Conservation (phyloP, 257 asterid species). For the Ophiorrhiza pumila region DNA sequence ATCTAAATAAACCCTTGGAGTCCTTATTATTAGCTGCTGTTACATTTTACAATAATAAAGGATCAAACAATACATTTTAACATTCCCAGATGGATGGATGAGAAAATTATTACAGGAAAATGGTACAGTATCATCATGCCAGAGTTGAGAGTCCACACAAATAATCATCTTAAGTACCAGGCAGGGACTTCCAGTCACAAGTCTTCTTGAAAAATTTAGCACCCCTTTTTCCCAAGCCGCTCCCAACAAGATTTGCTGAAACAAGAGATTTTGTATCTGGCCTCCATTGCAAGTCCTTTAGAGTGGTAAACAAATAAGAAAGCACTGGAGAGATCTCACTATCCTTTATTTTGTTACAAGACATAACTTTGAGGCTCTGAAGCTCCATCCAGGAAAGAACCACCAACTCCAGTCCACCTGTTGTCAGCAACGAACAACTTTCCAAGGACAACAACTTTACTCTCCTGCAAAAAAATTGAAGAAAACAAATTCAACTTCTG, state of each 20-base stretch:
- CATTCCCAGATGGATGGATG: not conserved
- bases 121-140: conserved; percentile 1
- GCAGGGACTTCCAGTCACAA: conserved; percentile 62
- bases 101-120: not conserved
- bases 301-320: conserved; percentile 45
- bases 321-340: conserved; percentile 46
- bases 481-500: not conserved
- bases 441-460: conserved; percentile 48
- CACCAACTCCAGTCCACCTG: conserved; percentile 56
- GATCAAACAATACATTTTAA: not conserved
- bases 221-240: conserved; percentile 61
- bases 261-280: conserved; percentile 51
- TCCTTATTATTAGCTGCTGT: not conserved
- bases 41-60: not conserved
- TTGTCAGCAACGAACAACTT: conserved; percentile 67
- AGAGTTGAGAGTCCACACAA: too few relatives aligned
- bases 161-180: conserved; percentile 37
- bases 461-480: conserved; percentile 44
- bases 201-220: conserved; percentile 48
- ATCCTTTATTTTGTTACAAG: conserved; percentile 63
- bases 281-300: conserved; percentile 64
- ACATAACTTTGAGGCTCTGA: conserved; percentile 54
- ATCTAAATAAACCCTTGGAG: too few relatives aligned
- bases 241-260: conserved; percentile 48
- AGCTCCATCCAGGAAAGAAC: conserved; percentile 53